Conservation (phyloP, 306 rosid genomes). For the Trifolium repens region DNA sequence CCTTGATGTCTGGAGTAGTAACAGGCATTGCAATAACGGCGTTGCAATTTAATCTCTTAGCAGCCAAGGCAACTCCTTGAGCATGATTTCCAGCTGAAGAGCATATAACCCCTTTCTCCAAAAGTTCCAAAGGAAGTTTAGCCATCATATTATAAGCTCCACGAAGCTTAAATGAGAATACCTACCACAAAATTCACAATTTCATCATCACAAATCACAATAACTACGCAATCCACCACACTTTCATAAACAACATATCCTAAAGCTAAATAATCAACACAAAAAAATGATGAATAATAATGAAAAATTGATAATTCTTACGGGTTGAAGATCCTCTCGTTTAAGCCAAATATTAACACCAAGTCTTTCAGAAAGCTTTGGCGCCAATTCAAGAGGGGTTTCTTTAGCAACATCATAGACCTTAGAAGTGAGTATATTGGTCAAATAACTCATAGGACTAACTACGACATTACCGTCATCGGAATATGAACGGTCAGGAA, state of each 20-base stretch:
- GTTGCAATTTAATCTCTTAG: conserved; percentile 72
- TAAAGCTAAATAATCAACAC: too few species aligned
- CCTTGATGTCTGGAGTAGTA: conserved; percentile 95
- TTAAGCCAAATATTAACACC: conserved; percentile 84
- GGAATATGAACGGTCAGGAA: conserved; percentile 49
- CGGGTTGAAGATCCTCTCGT: conserved; percentile 92
- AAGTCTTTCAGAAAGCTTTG: conserved; percentile 71
- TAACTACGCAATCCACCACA: too few species aligned
- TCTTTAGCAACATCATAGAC: conserved; percentile 87
- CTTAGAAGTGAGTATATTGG: conserved; percentile 74
- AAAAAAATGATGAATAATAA: too few species aligned
- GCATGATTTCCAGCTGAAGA: conserved; percentile 99
- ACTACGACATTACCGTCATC: conserved; percentile 40
- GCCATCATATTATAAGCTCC: conserved; percentile 99
- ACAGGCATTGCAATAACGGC: conserved; percentile 93
- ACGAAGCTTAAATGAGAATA: conserved; percentile 91
- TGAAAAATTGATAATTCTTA: conserved; percentile 34
- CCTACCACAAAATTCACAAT: conserved; percentile 51
- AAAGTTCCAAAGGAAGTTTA: conserved; percentile 65
- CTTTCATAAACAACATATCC: too few species aligned
- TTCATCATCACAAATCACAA: too few species aligned
- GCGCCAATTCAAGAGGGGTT: conserved; percentile 78
- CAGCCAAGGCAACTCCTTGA: conserved; percentile 94
- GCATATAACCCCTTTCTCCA: conserved; percentile 87
- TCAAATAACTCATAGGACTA: conserved; percentile 72